Percentiles rank a stretch among this genome's conserved stretches.
Evolutionary conservation across 305 asterid species (phyloP).

Genomic region (Fraxinus xanthoxyloides): DNA sequence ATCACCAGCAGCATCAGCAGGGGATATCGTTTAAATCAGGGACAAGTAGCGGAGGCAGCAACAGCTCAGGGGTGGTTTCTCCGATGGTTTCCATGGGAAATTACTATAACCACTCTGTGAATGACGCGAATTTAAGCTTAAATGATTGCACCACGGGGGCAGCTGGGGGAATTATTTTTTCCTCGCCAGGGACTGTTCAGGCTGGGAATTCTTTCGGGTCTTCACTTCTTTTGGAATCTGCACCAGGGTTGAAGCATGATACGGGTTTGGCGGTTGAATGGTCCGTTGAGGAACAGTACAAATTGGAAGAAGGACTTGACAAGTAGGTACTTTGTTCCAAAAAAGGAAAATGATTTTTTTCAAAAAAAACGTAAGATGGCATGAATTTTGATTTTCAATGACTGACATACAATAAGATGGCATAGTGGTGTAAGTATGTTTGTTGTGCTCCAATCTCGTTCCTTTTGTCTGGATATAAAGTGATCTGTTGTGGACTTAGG

Average conservation of each 20-base stretch:
- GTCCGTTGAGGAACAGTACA: constrained; percentile 72
- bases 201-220: constrained; percentile 30
- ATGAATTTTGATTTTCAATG: not conserved
- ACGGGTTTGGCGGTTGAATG: constrained; percentile 76
- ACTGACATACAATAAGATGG: not conserved
- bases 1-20: constrained; percentile 29
- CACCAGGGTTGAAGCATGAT: constrained; percentile 73
- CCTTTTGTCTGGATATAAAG: not conserved
- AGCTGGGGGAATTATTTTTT: constrained; percentile 30
- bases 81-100: constrained; percentile 36
- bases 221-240: constrained; percentile 57
- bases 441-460: constrained; percentile 3
- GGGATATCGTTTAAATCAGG: constrained; percentile 28
- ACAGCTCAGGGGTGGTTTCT: constrained; percentile 30
- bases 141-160: constrained; percentile 21
- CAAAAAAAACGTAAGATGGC: not conserved
- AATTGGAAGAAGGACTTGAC: constrained; percentile 76
- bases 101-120: constrained; percentile 28
- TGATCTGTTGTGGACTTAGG: not conserved
- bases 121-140: constrained; percentile 33
- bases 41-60: constrained; percentile 35
- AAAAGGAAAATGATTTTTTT: constrained; percentile 11
- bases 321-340: constrained; percentile 64
- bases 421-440: not conserved
- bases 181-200: constrained; percentile 26